These are phyloP conservation scores for Exophiala bonariae DNA, from an alignment of 2,329 filamentous ascomycete genomes.

Conservation along the genomic window DNA sequence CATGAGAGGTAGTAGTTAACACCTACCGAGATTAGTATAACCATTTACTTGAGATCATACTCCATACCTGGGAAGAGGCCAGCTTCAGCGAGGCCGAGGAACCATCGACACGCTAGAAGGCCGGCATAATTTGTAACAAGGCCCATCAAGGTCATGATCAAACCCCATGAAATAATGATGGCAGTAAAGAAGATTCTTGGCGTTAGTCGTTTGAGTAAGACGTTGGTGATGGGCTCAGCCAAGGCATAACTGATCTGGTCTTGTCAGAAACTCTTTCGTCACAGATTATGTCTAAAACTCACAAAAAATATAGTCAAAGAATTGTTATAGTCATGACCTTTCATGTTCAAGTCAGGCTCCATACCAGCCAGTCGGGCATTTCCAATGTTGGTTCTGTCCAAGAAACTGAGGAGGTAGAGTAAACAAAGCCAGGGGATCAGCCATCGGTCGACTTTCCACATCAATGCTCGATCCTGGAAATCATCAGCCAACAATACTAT, in stretches of 20 bases:
- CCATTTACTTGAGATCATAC: too few species aligned
- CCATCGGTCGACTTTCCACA: slow-evolving; percentile 33
- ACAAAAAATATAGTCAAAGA: slow-evolving; percentile 68
- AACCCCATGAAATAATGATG: slow-evolving; percentile 68
- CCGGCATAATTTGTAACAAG: slow-evolving; percentile 40
- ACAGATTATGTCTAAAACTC: background rate
- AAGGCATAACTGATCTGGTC: slow-evolving; percentile 74
- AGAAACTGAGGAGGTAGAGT: slow-evolving; percentile 33
- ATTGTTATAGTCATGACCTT: slow-evolving; percentile 21
- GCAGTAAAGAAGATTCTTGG: slow-evolving; percentile 72
- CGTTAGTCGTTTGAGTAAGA: slow-evolving; percentile 73
- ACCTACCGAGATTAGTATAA: background rate
- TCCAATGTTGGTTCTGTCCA: slow-evolving; percentile 38
- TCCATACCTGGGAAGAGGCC: slow-evolving; percentile 49
- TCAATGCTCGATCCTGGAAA: slow-evolving; percentile 40
- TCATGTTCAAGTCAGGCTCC: slow-evolving; percentile 29
- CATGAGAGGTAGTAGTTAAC: slow-evolving; percentile 47
- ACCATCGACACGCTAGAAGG: slow-evolving; percentile 47
- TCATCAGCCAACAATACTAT: background rate
- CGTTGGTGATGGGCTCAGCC: slow-evolving; percentile 73
- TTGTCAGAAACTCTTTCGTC: slow-evolving; percentile 59
- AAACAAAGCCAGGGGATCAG: slow-evolving; percentile 25
- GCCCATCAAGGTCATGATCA: slow-evolving; percentile 9
- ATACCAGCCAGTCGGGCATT: slow-evolving; percentile 36
- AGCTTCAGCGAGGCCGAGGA: slow-evolving; percentile 52